A percentile compares a stretch with the other conserved stretches of the same genome.
Evolutionary conservation across 2,329 filamentous ascomycete genomes (phyloP).

Genomic region (Penicillium occitanis): DNA sequence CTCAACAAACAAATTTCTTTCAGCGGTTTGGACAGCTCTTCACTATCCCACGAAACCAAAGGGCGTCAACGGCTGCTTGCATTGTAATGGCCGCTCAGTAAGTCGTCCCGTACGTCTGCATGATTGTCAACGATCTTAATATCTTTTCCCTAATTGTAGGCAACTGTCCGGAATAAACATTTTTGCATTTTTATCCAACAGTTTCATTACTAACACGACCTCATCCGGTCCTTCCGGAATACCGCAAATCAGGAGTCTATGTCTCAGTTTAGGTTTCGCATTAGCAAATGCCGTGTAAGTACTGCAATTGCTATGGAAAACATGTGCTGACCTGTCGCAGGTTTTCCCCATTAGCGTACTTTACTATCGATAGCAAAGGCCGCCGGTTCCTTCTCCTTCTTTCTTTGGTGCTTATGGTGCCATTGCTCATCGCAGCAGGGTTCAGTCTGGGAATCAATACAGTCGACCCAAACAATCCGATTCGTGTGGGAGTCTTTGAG

Average conservation of each 20-base stretch:
- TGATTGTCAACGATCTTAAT: not conserved
- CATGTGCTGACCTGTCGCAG: slow-evolving; percentile 10
- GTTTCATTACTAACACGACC: slow-evolving; percentile 8
- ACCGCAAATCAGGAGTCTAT: slow-evolving; percentile 21
- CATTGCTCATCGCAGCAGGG: slow-evolving; percentile 23
- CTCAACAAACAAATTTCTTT: slow-evolving; percentile 19
- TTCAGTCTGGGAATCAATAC: slow-evolving; percentile 21
- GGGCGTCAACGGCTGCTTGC: slow-evolving; percentile 23
- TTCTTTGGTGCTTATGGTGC: slow-evolving; percentile 25
- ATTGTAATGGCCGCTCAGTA: slow-evolving; percentile 22
- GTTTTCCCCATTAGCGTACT: slow-evolving; percentile 25
- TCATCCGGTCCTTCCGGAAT: not conserved
- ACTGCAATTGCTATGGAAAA: not conserved
- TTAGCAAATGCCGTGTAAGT: slow-evolving; percentile 23
- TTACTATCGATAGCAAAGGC: slow-evolving; percentile 24
- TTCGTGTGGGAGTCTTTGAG: slow-evolving; percentile 14
- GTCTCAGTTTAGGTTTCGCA: slow-evolving; percentile 25
- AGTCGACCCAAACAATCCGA: slow-evolving; percentile 2
- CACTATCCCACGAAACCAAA: slow-evolving; percentile 22
- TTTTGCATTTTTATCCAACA: slow-evolving; percentile 25
- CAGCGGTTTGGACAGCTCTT: slow-evolving; percentile 23
- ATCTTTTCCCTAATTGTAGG: not conserved
- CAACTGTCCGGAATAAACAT: slow-evolving; percentile 25
- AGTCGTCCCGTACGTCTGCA: not conserved
- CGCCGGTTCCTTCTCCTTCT: slow-evolving; percentile 24